Conservation (phyloP, 805 yeast species). For the Myxozyma udenii region DNA sequence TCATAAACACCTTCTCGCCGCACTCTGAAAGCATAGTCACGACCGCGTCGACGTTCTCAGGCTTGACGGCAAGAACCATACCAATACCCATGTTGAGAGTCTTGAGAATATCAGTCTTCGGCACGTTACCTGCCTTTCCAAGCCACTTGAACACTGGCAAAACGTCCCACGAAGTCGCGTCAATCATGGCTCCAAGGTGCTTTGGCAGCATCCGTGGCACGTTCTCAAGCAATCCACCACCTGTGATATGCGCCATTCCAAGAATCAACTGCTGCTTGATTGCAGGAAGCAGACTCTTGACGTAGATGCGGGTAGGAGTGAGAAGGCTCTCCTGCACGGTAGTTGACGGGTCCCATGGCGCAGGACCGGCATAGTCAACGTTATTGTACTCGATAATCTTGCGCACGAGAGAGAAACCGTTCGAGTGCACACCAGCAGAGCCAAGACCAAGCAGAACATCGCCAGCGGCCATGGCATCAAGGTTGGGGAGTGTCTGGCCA, state of each 20-base stretch:
- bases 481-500: conserved; percentile 67
- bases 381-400: conserved; percentile 78
- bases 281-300: conserved; percentile 78
- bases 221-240: conserved; percentile 96
- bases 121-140: conserved; percentile 87
- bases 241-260: conserved; percentile 96
- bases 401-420: conserved; percentile 93
- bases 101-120: conserved; percentile 75
- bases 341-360: conserved; percentile 75
- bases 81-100: conserved; percentile 97
- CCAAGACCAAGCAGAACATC: conserved; percentile 81
- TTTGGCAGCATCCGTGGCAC: conserved; percentile 91
- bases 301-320: conserved; percentile 91
- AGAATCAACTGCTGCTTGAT: conserved; percentile 64
- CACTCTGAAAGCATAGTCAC: conserved; percentile 53
- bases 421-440: conserved; percentile 93
- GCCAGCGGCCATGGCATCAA: conserved; percentile 66
- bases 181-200: conserved; percentile 73
- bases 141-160: conserved; percentile 93
- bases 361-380: conserved; percentile 64
- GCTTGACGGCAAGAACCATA: conserved; percentile 83
- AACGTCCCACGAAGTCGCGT: conserved; percentile 75
- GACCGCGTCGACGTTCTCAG: conserved; percentile 60
- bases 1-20: conserved; percentile 71
- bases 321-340: conserved; percentile 84